Conservation (phyloP, 176 grass and related monocot genomes). For the Rhynchospora tenuis region DNA sequence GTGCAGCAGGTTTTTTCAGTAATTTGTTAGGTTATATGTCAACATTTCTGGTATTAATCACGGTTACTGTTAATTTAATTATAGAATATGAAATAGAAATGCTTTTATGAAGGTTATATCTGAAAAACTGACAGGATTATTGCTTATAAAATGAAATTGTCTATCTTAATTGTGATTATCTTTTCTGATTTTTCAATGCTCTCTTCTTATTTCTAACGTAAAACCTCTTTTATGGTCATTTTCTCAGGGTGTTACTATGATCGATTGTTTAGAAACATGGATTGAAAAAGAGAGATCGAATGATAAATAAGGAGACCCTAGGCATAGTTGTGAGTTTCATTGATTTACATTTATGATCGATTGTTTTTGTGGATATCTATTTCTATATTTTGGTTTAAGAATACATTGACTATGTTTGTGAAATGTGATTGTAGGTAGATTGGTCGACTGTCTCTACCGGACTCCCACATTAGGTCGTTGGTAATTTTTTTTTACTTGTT, state of each 20-base stretch:
- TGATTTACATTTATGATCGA: no score
- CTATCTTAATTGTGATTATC: not conserved
- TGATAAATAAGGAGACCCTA: no score
- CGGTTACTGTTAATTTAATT: not conserved
- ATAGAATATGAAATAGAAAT: not conserved
- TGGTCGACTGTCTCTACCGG: no score
- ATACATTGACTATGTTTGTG: no score
- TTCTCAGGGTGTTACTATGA: not conserved
- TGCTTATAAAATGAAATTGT: not conserved
- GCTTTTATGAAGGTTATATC: not conserved
- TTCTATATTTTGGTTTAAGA: no score
- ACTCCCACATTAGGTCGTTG: no score
- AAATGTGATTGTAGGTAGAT: no score
- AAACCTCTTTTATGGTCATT: not conserved
- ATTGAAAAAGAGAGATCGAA: no score
- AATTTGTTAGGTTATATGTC: not conserved
- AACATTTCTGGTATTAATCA: not conserved
- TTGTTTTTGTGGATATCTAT: no score
- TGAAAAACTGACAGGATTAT: not conserved
- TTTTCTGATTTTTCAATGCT: not conserved
- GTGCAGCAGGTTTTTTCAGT: not conserved
- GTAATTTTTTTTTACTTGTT: no score
- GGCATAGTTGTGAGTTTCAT: no score
- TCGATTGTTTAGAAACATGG: no score
- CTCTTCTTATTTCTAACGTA: not conserved